A percentile compares a stretch with the other conserved stretches of the same genome.
Evolutionary conservation across 441 rosid species (phyloP).

Genomic region (Viola pubescens): DNA sequence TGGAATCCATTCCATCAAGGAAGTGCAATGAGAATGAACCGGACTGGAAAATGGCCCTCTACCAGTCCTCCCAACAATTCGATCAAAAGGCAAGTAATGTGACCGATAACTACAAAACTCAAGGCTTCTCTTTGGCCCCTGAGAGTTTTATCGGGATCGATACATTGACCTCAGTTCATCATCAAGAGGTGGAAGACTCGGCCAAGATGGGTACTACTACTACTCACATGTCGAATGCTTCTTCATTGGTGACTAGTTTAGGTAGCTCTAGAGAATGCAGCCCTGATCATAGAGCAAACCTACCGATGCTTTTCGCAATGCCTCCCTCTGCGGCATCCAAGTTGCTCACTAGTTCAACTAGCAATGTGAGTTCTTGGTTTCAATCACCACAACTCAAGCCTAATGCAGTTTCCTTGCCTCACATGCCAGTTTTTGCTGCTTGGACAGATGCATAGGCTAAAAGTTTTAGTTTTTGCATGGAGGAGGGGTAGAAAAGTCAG

Average conservation of each 20-base stretch:
- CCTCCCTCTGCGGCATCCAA: conserved; percentile 47
- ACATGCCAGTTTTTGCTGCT: conserved; percentile 81
- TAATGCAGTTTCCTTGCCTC: conserved; percentile 46
- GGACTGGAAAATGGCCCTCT: conserved; percentile 45
- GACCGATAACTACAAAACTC: conserved; percentile 23
- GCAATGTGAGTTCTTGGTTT: conserved; percentile 47
- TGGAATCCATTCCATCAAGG: conserved; percentile 22
- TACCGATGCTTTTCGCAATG: conserved; percentile 41
- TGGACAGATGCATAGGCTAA: conserved; percentile 70
- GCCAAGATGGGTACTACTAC: conserved; percentile 25
- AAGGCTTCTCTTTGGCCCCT: conserved; percentile 29
- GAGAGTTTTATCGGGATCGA: conserved; percentile 32
- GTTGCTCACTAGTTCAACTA: conserved; percentile 33
- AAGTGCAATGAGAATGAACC: conserved; percentile 22
- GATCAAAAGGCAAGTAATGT: conserved; percentile 21
- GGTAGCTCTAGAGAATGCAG: conserved; percentile 56
- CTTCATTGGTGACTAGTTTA: conserved; percentile 56
- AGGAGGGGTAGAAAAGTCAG: conserved; percentile 23
- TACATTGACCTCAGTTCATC: conserved; percentile 21
- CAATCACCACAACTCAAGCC: conserved; percentile 57
- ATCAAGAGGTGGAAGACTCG: conserved; percentile 27
- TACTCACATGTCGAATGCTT: conserved; percentile 44
- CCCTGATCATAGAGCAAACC: conserved; percentile 43
- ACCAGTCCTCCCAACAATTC: conserved; percentile 30
- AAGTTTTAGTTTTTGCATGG: conserved; percentile 21